These are phyloP conservation scores for Suillus hirtellus DNA, from an alignment of 768 basidiomycete genomes.

Conservation along the genomic window DNA sequence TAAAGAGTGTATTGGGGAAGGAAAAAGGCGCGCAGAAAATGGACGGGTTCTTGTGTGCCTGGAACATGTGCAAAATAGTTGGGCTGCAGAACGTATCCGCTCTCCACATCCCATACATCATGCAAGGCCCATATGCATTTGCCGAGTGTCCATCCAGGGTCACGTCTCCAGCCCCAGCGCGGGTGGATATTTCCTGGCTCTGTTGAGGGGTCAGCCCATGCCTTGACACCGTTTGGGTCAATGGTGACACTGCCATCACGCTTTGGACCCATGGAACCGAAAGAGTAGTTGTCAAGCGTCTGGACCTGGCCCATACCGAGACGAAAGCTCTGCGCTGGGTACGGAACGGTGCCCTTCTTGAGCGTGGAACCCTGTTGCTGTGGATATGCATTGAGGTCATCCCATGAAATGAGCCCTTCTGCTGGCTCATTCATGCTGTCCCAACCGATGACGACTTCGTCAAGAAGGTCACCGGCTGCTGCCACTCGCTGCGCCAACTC, in stretches of 20 bases:
- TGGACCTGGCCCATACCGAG: slow-evolving; percentile 88
- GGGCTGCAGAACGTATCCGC: slow-evolving; percentile 63
- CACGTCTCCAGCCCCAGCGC: slow-evolving; percentile 85
- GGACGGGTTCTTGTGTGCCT: slow-evolving; percentile 44
- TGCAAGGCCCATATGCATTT: slow-evolving; percentile 86
- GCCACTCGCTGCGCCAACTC: slow-evolving; percentile 73
- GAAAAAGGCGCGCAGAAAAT: slow-evolving; percentile 83
- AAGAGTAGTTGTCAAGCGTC: slow-evolving; percentile 80
- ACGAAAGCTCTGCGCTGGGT: slow-evolving; percentile 78
- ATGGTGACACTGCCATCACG: slow-evolving; percentile 74
- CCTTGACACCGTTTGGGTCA: slow-evolving; percentile 77
- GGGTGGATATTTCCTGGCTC: slow-evolving; percentile 57
- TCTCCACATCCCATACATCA: slow-evolving; percentile 82
- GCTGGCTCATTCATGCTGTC: slow-evolving; percentile 95
- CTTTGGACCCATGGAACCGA: slow-evolving; percentile 76
- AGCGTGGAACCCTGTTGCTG: slow-evolving; percentile 66
- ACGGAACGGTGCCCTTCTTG: slow-evolving; percentile 87
- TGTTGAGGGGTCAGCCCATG: slow-evolving; percentile 68
- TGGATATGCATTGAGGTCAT: slow-evolving; percentile 67
- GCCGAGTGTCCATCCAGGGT: slow-evolving; percentile 71
- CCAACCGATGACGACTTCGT: slow-evolving; percentile 94
- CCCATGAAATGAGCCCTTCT: slow-evolving; percentile 71
- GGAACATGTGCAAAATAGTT: slow-evolving; percentile 72
- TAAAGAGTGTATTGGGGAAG: slow-evolving; percentile 65
- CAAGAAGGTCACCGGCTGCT: slow-evolving; percentile 74